Conservation (phyloP, 2,329 filamentous ascomycete genomes). For the Cryoendolithus antarcticus region DNA sequence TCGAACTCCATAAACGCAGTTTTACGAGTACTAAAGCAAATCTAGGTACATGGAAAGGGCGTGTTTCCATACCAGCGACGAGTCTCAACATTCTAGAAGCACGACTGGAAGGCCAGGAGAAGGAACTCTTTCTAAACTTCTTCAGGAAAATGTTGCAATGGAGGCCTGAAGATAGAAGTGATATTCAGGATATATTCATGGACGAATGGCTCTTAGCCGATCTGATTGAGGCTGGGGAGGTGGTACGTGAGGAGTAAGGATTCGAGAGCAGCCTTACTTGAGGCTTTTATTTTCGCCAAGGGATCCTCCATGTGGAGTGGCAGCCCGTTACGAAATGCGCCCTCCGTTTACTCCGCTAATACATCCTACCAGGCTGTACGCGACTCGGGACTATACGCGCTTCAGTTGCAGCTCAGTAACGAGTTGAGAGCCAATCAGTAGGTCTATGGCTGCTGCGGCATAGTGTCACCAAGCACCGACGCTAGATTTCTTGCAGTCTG, state of each 20-base stretch:
- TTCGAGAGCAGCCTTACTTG: no score
- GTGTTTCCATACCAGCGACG: conserved; percentile 8
- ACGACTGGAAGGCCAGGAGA: conserved; percentile 14
- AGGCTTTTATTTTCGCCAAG: no score
- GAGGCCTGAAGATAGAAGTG: conserved; percentile 21
- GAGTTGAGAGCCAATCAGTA: no score
- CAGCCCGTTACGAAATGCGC: no score
- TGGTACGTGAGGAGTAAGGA: conserved; percentile 3
- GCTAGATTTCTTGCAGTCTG: no score
- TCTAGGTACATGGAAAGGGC: conserved; percentile 14
- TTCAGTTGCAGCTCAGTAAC: no score
- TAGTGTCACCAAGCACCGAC: no score
- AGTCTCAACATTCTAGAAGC: conserved; percentile 11
- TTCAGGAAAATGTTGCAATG: conserved; percentile 25
- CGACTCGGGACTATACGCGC: no score
- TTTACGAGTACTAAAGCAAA: conserved; percentile 8
- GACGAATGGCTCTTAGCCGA: conserved; percentile 17
- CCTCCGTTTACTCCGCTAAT: no score
- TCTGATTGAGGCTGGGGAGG: conserved; percentile 11
- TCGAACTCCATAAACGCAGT: conserved; percentile 13
- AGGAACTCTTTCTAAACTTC: conserved; percentile 20
- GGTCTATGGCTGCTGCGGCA: no score
- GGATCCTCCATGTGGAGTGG: no score
- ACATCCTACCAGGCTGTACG: no score
- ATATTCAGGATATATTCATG: conserved; percentile 11